A percentile compares a stretch with the other conserved stretches of the same genome.
Conservation (phyloP, 108 stramenopile genomes). For the Nitzschia sp. region DNA sequence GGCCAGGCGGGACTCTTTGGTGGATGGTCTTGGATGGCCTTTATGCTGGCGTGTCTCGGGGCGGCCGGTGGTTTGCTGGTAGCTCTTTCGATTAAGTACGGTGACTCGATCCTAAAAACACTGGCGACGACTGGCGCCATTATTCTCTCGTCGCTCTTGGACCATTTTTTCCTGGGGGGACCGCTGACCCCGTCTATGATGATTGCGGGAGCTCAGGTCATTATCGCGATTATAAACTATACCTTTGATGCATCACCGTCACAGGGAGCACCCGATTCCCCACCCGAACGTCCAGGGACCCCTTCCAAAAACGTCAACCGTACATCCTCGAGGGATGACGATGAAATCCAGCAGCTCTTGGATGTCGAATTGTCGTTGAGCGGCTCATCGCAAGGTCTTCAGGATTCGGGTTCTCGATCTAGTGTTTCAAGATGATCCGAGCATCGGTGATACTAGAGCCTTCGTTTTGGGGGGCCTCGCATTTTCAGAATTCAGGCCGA, state of each 20-base stretch:
- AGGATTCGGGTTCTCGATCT: too few relatives aligned
- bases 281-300: not conserved
- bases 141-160: constrained; percentile 65
- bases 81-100: constrained; percentile 92
- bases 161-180: constrained; percentile 70
- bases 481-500: too few relatives aligned
- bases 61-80: constrained; percentile 92
- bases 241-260: constrained; percentile 70
- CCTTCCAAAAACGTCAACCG: not conserved
- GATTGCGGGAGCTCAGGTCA: constrained; percentile 78
- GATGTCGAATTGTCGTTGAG: not conserved
- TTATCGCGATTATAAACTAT: constrained; percentile 81
- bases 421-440: too few relatives aligned
- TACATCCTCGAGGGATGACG: not conserved
- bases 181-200: constrained; percentile 78
- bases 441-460: too few relatives aligned
- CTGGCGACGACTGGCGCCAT: constrained; percentile 90
- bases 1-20: constrained; percentile 61
- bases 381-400: not conserved
- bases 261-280: not conserved
- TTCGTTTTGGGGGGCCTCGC: too few relatives aligned
- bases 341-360: not conserved
- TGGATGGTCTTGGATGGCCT: constrained; percentile 70
- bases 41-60: constrained; percentile 63
- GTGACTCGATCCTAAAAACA: constrained; percentile 93